Evolutionary conservation across 495 filamentous ascomycete genomes (phyloP), one percentile per base, ranked within the genome.

Genomic region (Annulohypoxylon moriforme): DNA sequence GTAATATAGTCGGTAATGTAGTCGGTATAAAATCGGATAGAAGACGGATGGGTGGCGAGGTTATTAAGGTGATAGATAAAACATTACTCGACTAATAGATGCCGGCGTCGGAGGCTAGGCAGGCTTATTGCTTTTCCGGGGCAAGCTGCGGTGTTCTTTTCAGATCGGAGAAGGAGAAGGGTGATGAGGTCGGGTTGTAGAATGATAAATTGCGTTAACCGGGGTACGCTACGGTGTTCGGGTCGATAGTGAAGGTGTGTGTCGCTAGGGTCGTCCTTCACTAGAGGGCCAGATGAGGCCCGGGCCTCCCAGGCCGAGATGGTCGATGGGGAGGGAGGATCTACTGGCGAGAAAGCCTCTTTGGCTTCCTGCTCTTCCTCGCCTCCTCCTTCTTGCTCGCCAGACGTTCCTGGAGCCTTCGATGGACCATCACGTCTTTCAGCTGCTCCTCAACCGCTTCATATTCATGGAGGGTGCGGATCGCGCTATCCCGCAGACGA

Each of bases 221-320:
- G 46, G 46, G 46, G 46, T 20, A 49, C 40, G 46, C 22, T 49
- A 20, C 47, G 47, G 47, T 50, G 47, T 52, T 52, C 47, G 3
- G 29, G 25, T 52, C 47, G 47, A 27, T 11, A 14, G 20, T 49
- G 46, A 25, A 49, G 46, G 46, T 16, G 20, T 16, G 5, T 22
- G 42, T 7, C 5, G 46, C 13, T 25, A 20, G 1, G 20, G 9
- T 24, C 46, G 22, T 13, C 22, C 20, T 49, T 24, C 20, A 11
- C 10, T 18, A 24, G 10, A 22, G 20, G 20, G 46, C 46, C 20
- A 25, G 5, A 25, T 9, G 25, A 49, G 18, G 20, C 11, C 25
- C 9, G 46, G 46, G 46, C 10, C 16, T 24, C 25, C 20, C 11
- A 7, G 20, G 46, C 18, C 7, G 46, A 8, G 46, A 9, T 25